Conservation (phyloP, 169 alveolate species). For the Eimeria zaria region DNA sequence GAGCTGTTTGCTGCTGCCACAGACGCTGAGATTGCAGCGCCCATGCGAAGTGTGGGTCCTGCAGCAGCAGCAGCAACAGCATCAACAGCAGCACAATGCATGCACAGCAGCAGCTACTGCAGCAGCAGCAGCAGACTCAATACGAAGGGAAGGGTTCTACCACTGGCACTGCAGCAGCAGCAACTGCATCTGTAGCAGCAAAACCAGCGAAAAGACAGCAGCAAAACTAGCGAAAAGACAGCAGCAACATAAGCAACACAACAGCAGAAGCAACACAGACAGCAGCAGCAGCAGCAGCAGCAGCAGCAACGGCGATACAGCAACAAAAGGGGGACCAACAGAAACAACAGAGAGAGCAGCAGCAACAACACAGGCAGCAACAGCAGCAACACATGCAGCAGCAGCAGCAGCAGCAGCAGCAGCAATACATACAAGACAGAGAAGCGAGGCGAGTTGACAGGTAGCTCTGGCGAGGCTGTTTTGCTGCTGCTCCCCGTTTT, state of each 20-base stretch:
- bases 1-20: slow-evolving; percentile 38
- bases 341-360: background rate
- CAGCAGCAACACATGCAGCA: slow-evolving; percentile 37
- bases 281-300: background rate
- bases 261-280: background rate
- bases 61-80: slow-evolving; percentile 56
- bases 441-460: slow-evolving; percentile 28
- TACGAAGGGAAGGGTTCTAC: too few species aligned
- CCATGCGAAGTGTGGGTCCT: slow-evolving; percentile 62
- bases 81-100: slow-evolving; percentile 5
- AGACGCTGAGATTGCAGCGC: slow-evolving; percentile 61
- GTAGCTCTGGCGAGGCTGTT: slow-evolving; percentile 37
- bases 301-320: background rate
- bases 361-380: slow-evolving; percentile 5
- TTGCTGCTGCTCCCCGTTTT: slow-evolving; percentile 8
- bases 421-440: slow-evolving; percentile 15
- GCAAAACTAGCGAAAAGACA: background rate
- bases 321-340: too few species aligned
- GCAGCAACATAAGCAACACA: slow-evolving; percentile 19
- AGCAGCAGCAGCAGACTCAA: slow-evolving; percentile 35
- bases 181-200: background rate
- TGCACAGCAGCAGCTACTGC: background rate
- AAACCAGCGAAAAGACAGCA: background rate
- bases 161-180: background rate
- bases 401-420: slow-evolving; percentile 14